Evolutionary conservation across 2,329 filamentous ascomycete species (phyloP).

Genomic region (Arthroderma sp.): DNA sequence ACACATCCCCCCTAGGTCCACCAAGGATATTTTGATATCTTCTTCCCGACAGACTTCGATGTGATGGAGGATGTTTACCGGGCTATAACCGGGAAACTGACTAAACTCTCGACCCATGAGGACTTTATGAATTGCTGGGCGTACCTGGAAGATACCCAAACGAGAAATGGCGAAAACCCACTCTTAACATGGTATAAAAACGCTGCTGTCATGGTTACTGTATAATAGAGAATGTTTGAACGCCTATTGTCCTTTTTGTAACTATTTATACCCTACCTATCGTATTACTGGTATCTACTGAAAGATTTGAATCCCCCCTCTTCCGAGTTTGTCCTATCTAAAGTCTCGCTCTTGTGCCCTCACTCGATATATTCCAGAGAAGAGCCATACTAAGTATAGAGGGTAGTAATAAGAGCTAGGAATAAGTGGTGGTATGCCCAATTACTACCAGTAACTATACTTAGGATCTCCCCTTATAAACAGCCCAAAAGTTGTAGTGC

Average conservation of each 20-base stretch:
- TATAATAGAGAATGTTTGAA: constrained; percentile 35
- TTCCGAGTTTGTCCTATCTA: too few species aligned
- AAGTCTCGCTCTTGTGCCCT: too few species aligned
- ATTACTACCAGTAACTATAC: too few species aligned
- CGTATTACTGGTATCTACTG: too few species aligned
- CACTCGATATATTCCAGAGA: too few species aligned
- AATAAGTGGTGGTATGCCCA: too few species aligned
- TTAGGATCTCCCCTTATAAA: too few species aligned
- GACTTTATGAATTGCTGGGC: constrained; percentile 87
- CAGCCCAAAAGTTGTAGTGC: too few species aligned
- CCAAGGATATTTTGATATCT: constrained; percentile 97
- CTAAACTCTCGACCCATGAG: constrained; percentile 70
- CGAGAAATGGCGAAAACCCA: constrained; percentile 83
- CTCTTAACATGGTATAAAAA: constrained; percentile 90
- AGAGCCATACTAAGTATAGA: too few species aligned
- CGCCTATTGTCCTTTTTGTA: not conserved
- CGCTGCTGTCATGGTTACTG: constrained; percentile 78
- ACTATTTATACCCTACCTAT: not conserved
- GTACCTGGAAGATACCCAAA: constrained; percentile 77
- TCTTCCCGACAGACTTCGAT: constrained; percentile 91
- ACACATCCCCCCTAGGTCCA: constrained; percentile 52
- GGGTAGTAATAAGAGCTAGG: too few species aligned
- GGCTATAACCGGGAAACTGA: constrained; percentile 83
- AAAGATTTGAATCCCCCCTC: too few species aligned
- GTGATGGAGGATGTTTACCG: constrained; percentile 87